Evolutionary conservation across 2,329 filamentous ascomycete species (phyloP).

Genomic region (Aureobasidium sp.): DNA sequence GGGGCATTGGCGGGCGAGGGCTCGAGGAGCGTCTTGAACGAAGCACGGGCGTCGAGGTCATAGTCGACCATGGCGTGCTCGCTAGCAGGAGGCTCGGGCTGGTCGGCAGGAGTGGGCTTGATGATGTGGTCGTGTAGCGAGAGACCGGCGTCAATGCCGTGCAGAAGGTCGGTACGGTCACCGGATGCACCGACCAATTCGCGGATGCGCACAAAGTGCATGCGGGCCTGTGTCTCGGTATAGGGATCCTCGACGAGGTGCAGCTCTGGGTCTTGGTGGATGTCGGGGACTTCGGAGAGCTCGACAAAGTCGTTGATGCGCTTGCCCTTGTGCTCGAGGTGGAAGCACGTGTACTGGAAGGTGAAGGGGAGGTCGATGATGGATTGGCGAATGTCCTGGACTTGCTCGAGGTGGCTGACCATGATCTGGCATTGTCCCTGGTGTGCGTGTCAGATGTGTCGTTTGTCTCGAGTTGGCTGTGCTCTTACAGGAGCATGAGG

Average conservation of each 20-base stretch:
- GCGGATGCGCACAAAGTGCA: constrained; percentile 83
- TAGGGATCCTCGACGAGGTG: constrained; percentile 87
- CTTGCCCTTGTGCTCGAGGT: constrained; percentile 81
- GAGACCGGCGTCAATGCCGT: constrained; percentile 74
- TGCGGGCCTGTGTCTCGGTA: constrained; percentile 93
- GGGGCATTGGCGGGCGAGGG: constrained; percentile 57
- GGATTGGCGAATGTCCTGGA: constrained; percentile 93
- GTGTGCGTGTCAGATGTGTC: background rate
- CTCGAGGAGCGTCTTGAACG: constrained; percentile 64
- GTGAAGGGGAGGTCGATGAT: constrained; percentile 88
- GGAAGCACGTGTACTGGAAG: constrained; percentile 97
- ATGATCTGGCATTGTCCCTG: constrained; percentile 15
- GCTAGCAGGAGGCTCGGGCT: constrained; percentile 19
- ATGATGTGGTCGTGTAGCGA: constrained; percentile 76
- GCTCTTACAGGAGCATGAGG: constrained; percentile 60
- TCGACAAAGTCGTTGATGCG: constrained; percentile 93
- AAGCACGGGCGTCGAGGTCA: constrained; percentile 62
- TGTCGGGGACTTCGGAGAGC: constrained; percentile 75
- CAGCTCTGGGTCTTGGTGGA: constrained; percentile 69
- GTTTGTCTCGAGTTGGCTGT: constrained; percentile 65
- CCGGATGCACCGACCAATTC: constrained; percentile 90
- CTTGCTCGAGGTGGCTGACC: constrained; percentile 65
- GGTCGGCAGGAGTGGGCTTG: constrained; percentile 9
- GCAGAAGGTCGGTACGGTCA: constrained; percentile 75
- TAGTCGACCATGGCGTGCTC: constrained; percentile 54